Evolutionary conservation across 2,329 filamentous ascomycete genomes (phyloP).

Genomic region (Alternaria ventricosa): DNA sequence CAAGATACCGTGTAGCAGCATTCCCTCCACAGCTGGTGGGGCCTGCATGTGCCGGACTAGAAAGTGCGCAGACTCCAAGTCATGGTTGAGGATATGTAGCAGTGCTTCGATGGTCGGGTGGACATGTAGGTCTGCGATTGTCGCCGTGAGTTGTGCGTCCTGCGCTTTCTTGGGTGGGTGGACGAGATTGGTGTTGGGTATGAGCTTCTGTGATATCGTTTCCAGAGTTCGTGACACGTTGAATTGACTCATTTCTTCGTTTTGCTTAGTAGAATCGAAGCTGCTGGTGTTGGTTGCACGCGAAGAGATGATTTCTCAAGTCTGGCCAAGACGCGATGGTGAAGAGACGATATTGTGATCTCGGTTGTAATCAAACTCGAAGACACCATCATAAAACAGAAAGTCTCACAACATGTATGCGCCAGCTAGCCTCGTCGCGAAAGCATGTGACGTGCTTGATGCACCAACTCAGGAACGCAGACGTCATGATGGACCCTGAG

Average conservation of each 20-base stretch:
- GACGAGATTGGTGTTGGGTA: conserved; percentile 17
- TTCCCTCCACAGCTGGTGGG: conserved; percentile 57
- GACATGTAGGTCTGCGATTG: conserved; percentile 41
- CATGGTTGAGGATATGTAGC: conserved; percentile 60
- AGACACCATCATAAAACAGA: background rate
- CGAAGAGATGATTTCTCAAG: background rate
- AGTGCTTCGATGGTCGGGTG: conserved; percentile 59
- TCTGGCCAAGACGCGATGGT: background rate
- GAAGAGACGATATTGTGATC: background rate
- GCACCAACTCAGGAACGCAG: conserved; percentile 4
- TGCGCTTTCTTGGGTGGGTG: conserved; percentile 19
- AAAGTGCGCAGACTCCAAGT: conserved; percentile 60
- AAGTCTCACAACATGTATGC: background rate
- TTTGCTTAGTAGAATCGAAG: background rate
- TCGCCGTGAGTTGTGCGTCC: conserved; percentile 18
- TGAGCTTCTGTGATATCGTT: conserved; percentile 15
- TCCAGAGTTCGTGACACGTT: conserved; percentile 9
- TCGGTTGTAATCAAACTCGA: background rate
- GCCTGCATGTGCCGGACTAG: conserved; percentile 60
- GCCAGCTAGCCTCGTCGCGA: background rate
- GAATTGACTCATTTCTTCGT: background rate
- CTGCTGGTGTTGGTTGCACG: background rate
- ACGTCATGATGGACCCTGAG: conserved; percentile 34
- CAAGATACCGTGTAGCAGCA: conserved; percentile 60
- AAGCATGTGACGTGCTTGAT: conserved; percentile 12